Evolutionary conservation across 2,329 filamentous ascomycete genomes (phyloP).

Genomic region (Pezicula carpinea): DNA sequence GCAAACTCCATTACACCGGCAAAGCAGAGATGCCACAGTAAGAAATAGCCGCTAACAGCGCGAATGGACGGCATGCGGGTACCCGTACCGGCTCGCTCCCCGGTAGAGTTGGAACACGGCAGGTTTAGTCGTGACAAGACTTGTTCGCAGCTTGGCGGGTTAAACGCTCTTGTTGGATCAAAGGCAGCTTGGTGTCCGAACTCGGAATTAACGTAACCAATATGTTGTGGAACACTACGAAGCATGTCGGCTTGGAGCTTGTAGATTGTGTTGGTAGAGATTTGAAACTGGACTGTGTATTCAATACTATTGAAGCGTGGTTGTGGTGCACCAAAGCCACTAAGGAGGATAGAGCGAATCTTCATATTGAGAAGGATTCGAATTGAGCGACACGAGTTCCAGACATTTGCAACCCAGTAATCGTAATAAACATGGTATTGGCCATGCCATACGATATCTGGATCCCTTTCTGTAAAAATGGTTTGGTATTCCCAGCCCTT

Average conservation of each 20-base stretch:
- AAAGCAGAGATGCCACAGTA: slow-evolving; percentile 26
- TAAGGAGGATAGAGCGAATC: slow-evolving; percentile 13
- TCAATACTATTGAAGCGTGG: slow-evolving; percentile 12
- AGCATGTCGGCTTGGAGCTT: slow-evolving; percentile 18
- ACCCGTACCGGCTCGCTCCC: too few relatives aligned
- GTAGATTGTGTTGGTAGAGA: slow-evolving; percentile 15
- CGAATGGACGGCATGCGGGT: not conserved
- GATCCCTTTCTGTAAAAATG: slow-evolving; percentile 13
- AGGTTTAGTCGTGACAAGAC: not conserved
- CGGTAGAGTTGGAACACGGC: not conserved
- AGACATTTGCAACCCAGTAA: slow-evolving; percentile 20
- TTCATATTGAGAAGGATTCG: slow-evolving; percentile 19
- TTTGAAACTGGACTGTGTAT: slow-evolving; percentile 20
- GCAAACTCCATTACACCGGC: slow-evolving; percentile 15
- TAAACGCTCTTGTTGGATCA: not conserved
- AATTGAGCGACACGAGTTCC: slow-evolving; percentile 18
- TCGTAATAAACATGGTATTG: slow-evolving; percentile 23
- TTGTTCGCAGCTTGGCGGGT: not conserved
- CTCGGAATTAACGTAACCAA: slow-evolving; percentile 9
- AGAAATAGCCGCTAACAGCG: slow-evolving; percentile 17
- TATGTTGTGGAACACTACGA: slow-evolving; percentile 18
- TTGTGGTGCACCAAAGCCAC: slow-evolving; percentile 10
- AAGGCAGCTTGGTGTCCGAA: not conserved
- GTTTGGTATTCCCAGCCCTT: slow-evolving; percentile 19
- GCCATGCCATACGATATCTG: slow-evolving; percentile 18